Conservation (phyloP, 2,329 filamentous ascomycete genomes). For the Aureobasidium sp. region DNA sequence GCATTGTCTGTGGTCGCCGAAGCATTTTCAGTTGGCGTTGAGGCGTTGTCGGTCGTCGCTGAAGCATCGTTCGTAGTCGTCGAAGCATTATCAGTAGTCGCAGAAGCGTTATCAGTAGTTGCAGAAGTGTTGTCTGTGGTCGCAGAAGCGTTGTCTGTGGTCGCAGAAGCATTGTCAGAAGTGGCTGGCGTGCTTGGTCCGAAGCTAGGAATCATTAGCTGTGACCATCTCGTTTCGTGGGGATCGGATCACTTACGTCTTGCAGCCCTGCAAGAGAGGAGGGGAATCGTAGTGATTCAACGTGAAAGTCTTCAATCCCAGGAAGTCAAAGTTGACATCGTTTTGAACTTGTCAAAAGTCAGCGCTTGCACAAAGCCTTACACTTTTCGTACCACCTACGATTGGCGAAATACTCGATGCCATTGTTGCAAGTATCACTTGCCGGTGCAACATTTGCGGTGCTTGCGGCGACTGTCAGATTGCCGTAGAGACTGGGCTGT, state of each 20-base stretch:
- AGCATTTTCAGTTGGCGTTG: not conserved
- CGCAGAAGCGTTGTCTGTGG: not conserved
- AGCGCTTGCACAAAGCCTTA: not conserved
- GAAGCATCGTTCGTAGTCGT: not conserved
- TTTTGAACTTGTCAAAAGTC: not conserved
- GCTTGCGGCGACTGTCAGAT: not conserved
- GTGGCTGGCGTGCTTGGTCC: not conserved
- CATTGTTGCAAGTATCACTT: slow-evolving; percentile 7
- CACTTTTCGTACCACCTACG: not conserved
- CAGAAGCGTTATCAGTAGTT: not conserved
- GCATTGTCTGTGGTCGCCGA: not conserved
- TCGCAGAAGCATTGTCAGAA: not conserved
- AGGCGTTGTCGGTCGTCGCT: not conserved
- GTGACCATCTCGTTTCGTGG: not conserved
- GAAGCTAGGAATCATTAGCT: not conserved
- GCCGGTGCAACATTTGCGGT: not conserved
- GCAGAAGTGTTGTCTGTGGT: not conserved
- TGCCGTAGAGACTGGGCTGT: slow-evolving; percentile 2
- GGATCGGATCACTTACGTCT: not conserved
- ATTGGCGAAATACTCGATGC: slow-evolving; percentile 4
- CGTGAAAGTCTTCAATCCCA: not conserved
- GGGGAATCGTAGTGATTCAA: slow-evolving; percentile 4
- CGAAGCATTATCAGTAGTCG: not conserved
- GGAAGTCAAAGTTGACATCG: slow-evolving; percentile 7
- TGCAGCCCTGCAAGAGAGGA: not conserved